Conservation (phyloP, 177 flowering plant genomes). For the Vitis hybrid region DNA sequence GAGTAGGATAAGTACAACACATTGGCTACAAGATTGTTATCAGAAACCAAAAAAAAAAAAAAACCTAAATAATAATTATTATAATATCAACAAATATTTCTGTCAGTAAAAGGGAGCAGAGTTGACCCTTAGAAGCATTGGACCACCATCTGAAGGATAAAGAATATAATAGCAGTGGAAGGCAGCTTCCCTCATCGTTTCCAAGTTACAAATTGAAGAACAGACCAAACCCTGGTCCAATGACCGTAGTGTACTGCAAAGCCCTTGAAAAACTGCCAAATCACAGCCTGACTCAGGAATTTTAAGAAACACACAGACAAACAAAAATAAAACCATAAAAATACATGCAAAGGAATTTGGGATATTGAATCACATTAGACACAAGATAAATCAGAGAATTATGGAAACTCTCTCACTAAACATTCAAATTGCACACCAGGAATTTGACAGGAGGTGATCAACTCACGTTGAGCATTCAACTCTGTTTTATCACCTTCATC, state of each 20-base stretch:
- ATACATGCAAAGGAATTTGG: neutral
- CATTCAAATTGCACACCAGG: constrained; percentile 7
- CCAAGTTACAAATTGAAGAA: constrained; percentile 62
- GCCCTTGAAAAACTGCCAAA: constrained; percentile 66
- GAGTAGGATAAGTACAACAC: too few species aligned
- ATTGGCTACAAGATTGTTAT: neutral
- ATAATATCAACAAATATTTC: neutral
- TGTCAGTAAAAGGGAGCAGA: constrained; percentile 2
- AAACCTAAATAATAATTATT: neutral
- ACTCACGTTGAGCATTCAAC: constrained; percentile 61
- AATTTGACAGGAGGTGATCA: constrained; percentile 3
- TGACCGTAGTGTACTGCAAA: constrained; percentile 58
- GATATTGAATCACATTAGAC: neutral
- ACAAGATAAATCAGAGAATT: constrained; percentile 3
- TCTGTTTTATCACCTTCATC: constrained; percentile 50
- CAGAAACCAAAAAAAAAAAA: neutral
- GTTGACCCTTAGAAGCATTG: constrained; percentile 81
- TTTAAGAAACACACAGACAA: constrained; percentile 4
- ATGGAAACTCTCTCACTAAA: neutral
- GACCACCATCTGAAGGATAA: constrained; percentile 76
- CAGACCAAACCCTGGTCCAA: constrained; percentile 83
- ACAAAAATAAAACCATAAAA: neutral
- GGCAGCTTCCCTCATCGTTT: constrained; percentile 50
- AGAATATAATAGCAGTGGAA: constrained; percentile 75
- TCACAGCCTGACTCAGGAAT: constrained; percentile 2